A percentile compares a stretch with the other conserved stretches of the same genome.
Conservation (phyloP, 2,329 filamentous ascomycete species). For the Beauveria bassiana region DNA sequence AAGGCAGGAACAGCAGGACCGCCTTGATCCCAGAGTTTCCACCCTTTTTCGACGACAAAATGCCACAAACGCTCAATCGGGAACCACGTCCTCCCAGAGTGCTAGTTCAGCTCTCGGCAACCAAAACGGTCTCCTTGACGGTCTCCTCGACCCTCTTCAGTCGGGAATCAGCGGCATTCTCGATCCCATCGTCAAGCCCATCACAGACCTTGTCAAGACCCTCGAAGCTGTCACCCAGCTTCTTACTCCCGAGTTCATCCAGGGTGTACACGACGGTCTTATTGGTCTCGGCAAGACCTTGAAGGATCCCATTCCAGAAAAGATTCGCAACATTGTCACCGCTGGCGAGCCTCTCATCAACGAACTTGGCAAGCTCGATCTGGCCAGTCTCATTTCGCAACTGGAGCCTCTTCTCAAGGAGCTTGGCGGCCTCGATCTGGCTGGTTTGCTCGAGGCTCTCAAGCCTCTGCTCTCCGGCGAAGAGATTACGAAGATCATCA, state of each 20-base stretch:
- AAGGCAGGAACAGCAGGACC: conserved; percentile 19
- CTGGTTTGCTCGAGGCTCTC: conserved; percentile 22
- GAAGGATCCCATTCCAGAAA: conserved; percentile 23
- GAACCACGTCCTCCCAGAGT: conserved; percentile 14
- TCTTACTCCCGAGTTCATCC: conserved; percentile 30
- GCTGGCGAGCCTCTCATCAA: conserved; percentile 32
- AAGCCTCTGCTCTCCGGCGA: conserved; percentile 21
- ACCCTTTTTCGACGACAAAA: conserved; percentile 5
- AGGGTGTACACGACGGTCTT: conserved; percentile 33
- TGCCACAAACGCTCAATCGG: conserved; percentile 11
- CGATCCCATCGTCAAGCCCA: conserved; percentile 16
- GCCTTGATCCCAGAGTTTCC: conserved; percentile 8
- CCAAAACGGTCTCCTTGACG: conserved; percentile 16
- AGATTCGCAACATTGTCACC: conserved; percentile 26
- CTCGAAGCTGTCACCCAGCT: conserved; percentile 25
- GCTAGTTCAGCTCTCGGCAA: neutral
- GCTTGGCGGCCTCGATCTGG: conserved; percentile 23
- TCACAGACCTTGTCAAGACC: conserved; percentile 21
- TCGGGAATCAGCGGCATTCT: conserved; percentile 9
- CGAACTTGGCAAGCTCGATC: conserved; percentile 16
- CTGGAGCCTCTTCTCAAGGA: conserved; percentile 20
- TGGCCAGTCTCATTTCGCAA: conserved; percentile 15
- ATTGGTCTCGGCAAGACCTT: conserved; percentile 30
- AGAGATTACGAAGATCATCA: conserved; percentile 24
- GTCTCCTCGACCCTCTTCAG: conserved; percentile 17